Evolutionary conservation across 1,284 basidiomycete genomes (phyloP).

Genomic region (Ganoderma resinaceum): DNA sequence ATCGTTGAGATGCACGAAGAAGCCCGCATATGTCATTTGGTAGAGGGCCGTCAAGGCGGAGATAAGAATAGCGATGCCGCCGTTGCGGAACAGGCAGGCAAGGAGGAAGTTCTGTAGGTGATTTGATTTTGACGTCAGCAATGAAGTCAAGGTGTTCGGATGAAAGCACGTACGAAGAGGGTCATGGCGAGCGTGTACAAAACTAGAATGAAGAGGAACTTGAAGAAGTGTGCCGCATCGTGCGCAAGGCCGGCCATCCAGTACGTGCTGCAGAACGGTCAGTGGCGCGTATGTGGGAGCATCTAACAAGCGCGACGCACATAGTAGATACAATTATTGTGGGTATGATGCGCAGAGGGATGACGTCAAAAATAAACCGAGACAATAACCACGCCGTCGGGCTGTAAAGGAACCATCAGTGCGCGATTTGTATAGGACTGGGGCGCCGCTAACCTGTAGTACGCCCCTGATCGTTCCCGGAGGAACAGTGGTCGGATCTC

Average conservation of each 20-base stretch:
- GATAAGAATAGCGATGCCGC: constrained; percentile 87
- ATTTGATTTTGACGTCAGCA: neutral
- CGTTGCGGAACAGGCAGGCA: constrained; percentile 80
- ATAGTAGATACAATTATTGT: constrained; percentile 84
- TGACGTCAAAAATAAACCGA: constrained; percentile 83
- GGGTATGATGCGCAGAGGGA: constrained; percentile 85
- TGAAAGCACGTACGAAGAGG: constrained; percentile 68
- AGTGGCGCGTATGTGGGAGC: neutral
- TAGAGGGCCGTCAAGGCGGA: constrained; percentile 80
- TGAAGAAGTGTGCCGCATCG: constrained; percentile 46
- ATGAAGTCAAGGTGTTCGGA: neutral
- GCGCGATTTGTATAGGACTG: neutral
- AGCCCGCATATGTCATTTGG: constrained; percentile 87
- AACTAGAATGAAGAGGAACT: constrained; percentile 46
- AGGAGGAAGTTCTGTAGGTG: constrained; percentile 83
- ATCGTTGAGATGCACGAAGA: constrained; percentile 81
- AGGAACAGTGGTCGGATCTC: constrained; percentile 85
- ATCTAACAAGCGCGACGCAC: constrained; percentile 47
- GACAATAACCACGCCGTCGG: constrained; percentile 90
- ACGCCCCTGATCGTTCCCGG: constrained; percentile 81
- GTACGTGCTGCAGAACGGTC: constrained; percentile 63
- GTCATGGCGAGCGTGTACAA: constrained; percentile 82
- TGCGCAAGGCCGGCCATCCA: constrained; percentile 91
- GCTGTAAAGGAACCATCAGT: constrained; percentile 44
- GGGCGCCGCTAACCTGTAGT: constrained; percentile 67